These are phyloP conservation scores for Diaporthe eres DNA, from an alignment of 2,329 filamentous ascomycete species.

Conservation along the genomic window DNA sequence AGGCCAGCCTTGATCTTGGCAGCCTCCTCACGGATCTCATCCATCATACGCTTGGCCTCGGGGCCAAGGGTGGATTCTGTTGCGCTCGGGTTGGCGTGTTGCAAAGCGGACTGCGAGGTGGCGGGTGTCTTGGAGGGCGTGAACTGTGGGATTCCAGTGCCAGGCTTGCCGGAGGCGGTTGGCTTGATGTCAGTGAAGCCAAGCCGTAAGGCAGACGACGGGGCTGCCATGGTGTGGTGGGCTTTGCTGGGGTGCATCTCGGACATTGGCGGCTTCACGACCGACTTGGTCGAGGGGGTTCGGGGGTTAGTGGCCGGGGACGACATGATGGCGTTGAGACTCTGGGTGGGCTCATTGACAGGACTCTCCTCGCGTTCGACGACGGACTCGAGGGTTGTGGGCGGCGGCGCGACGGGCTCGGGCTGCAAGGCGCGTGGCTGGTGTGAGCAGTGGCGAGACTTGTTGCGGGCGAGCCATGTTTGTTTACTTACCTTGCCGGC, in stretches of 20 bases:
- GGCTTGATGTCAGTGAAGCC: slow-evolving; percentile 84
- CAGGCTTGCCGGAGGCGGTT: slow-evolving; percentile 58
- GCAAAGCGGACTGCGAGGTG: slow-evolving; percentile 76
- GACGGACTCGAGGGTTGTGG: slow-evolving; percentile 57
- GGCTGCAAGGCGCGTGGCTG: slow-evolving; percentile 40
- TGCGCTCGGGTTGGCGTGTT: slow-evolving; percentile 64
- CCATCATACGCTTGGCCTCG: slow-evolving; percentile 73
- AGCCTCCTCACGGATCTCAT: slow-evolving; percentile 80
- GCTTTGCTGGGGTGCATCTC: slow-evolving; percentile 95
- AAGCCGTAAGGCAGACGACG: slow-evolving; percentile 84
- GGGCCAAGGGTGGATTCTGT: slow-evolving; percentile 69
- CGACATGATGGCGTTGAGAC: slow-evolving; percentile 51
- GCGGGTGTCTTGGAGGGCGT: slow-evolving; percentile 74
- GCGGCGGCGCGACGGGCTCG: slow-evolving; percentile 43
- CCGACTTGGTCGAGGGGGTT: slow-evolving; percentile 76
- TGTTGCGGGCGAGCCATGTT: slow-evolving; percentile 19
- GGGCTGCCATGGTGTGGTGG: slow-evolving; percentile 81
- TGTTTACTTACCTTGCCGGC: slow-evolving; percentile 40
- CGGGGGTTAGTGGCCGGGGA: slow-evolving; percentile 53
- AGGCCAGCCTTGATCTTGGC: slow-evolving; percentile 79
- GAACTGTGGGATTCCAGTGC: slow-evolving; percentile 58
- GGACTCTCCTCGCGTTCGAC: slow-evolving; percentile 59
- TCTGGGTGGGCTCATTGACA: slow-evolving; percentile 47
- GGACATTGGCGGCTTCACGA: slow-evolving; percentile 77
- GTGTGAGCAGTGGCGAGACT: slow-evolving; percentile 38